Conservation (phyloP, 2,329 filamentous ascomycete species). For the Stagonosporopsis rhizophila region DNA sequence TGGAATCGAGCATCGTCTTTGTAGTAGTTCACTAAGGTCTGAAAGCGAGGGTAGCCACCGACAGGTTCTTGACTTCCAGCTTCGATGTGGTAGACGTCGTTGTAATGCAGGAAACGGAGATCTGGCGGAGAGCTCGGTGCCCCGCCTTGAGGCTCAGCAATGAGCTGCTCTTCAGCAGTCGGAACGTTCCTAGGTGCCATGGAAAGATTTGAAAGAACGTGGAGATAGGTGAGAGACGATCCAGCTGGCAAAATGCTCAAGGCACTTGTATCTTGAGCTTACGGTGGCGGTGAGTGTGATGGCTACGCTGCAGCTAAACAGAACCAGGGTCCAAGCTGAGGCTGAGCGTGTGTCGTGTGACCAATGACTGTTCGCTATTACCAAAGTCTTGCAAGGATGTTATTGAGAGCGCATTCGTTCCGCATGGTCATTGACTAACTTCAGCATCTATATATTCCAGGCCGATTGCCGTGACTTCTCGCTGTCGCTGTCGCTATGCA, state of each 20-base stretch:
- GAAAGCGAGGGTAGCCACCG: constrained; percentile 81
- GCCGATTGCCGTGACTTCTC: constrained; percentile 1
- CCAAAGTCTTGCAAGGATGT: constrained; percentile 27
- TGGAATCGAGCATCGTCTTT: constrained; percentile 66
- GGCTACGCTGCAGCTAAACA: constrained; percentile 22
- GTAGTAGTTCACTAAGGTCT: constrained; percentile 79
- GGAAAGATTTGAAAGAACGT: constrained; percentile 8
- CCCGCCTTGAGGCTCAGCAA: constrained; percentile 53
- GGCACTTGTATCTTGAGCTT: constrained; percentile 24
- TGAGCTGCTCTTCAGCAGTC: constrained; percentile 44
- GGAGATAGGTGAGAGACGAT: not conserved
- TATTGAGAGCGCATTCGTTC: constrained; percentile 7
- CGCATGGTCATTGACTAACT: constrained; percentile 7
- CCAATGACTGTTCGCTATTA: constrained; percentile 34
- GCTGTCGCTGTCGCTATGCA: constrained; percentile 21
- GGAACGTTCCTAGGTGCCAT: constrained; percentile 39
- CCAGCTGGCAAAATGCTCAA: not conserved
- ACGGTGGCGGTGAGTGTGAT: constrained; percentile 33
- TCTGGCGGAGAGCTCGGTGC: constrained; percentile 64
- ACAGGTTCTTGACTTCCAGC: constrained; percentile 77
- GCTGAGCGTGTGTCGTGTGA: constrained; percentile 12
- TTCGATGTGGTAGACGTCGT: constrained; percentile 93
- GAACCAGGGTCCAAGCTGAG: constrained; percentile 39
- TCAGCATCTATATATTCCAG: constrained; percentile 4
- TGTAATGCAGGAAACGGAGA: constrained; percentile 86